These are phyloP conservation scores for Spizellomyces punctatus DNA, from an alignment of 192 early-diverging fungal genomes.

Conservation along the genomic window DNA sequence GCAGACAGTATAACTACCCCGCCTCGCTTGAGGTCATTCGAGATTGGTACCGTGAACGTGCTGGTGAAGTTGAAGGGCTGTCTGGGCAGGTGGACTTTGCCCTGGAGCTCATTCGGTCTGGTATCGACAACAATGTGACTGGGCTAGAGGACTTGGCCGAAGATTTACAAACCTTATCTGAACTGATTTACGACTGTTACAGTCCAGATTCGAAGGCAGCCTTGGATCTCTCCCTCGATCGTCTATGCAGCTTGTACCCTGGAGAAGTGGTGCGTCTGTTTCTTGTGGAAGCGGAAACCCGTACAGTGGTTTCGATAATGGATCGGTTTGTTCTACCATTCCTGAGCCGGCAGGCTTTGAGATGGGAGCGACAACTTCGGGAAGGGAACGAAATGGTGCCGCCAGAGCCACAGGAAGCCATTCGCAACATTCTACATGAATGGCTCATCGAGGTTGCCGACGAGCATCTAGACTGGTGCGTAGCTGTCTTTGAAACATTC, in stretches of 20 bases:
- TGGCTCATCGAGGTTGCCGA: slow-evolving; percentile 4
- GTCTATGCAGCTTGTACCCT: slow-evolving; percentile 43
- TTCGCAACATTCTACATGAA: slow-evolving; percentile 7
- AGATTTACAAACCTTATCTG: slow-evolving; percentile 59
- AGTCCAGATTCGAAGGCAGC: slow-evolving; percentile 25
- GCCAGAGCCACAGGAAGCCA: neutral
- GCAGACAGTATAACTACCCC: slow-evolving; percentile 43
- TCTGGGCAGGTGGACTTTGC: slow-evolving; percentile 59
- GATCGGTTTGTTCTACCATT: slow-evolving; percentile 19
- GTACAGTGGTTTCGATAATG: slow-evolving; percentile 10
- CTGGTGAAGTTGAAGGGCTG: slow-evolving; percentile 53
- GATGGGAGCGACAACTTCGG: neutral
- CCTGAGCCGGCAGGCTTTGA: neutral
- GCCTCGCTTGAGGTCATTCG: slow-evolving; percentile 46
- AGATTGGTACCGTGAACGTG: slow-evolving; percentile 63
- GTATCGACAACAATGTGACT: slow-evolving; percentile 49
- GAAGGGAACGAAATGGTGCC: neutral
- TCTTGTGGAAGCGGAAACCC: neutral
- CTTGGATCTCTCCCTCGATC: slow-evolving; percentile 30
- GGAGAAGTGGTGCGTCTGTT: slow-evolving; percentile 32
- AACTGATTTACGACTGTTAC: slow-evolving; percentile 61
- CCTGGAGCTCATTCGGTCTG: slow-evolving; percentile 55
- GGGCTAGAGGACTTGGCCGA: slow-evolving; percentile 56
- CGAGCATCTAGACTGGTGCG: slow-evolving; percentile 20
- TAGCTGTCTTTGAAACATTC: slow-evolving; percentile 10